phyloP scores from a whole-genome alignment of 352 stramenopile genomes.

The Globisporangium radiosum region DNA sequence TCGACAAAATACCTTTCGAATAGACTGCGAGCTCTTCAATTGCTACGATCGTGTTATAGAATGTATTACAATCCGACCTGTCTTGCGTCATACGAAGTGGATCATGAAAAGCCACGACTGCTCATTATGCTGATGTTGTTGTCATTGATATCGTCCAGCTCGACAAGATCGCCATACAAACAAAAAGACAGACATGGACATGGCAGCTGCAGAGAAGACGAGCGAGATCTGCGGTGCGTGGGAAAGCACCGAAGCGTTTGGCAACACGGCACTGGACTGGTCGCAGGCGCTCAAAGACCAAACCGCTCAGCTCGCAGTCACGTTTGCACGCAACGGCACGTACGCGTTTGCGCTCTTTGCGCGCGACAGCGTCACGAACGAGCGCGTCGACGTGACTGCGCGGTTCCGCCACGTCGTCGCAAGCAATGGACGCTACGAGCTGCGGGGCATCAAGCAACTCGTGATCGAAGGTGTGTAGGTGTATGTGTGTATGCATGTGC shows the following conservation, averaged over 20 bases:
- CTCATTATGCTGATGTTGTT: background rate
- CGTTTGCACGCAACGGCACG: conserved; percentile 25
- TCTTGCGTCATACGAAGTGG: background rate
- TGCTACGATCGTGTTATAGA: no score
- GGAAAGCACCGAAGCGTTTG: conserved; percentile 67
- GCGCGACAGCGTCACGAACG: conserved; percentile 7
- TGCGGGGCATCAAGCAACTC: conserved; percentile 19
- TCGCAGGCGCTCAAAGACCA: conserved; percentile 56
- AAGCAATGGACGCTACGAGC: conserved; percentile 30
- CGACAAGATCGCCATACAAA: background rate
- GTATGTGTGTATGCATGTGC: background rate
- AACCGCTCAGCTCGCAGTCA: conserved; percentile 29
- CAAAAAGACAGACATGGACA: background rate
- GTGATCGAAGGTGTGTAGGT: conserved; percentile 21
- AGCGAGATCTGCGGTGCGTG: conserved; percentile 25
- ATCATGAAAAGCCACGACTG: background rate
- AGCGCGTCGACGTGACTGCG: conserved; percentile 41
- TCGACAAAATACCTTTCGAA: no score
- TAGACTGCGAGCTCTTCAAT: no score
- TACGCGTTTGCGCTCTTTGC: conserved; percentile 35
- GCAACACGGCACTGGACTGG: conserved; percentile 75
- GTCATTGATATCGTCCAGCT: no score
- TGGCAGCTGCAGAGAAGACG: background rate
- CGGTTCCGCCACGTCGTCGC: conserved; percentile 50
- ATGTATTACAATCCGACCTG: background rate